Evolutionary conservation across 2,329 filamentous ascomycete genomes (phyloP), one percentile per base, ranked within the genome.

Genomic region (Waltergamsia citrina): DNA sequence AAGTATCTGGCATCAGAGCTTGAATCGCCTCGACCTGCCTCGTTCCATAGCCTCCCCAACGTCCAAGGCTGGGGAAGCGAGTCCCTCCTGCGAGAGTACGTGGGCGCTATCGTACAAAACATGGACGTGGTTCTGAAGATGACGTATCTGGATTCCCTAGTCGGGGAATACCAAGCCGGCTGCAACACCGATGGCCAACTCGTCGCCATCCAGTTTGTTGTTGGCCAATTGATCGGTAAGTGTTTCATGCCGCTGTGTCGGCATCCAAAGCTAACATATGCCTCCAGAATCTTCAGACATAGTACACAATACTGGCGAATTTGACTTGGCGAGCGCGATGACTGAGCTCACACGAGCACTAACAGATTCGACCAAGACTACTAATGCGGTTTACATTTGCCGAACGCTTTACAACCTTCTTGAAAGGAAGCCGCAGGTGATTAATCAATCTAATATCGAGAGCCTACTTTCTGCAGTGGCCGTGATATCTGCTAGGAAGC

Each of bases 381-480:
- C 49, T 2, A 52, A 61, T 34, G 58, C 62, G 35, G 41, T 49
- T 16, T 54, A 61, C 9, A 47, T 61, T 7, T 61, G 64, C 29
- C 58, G 62, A 23, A 57, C 60, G 8, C 49, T 69, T 10, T 51
- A 56, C 18, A 51, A 57, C 3, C 54, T 77, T 7, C 58, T 77
- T 17, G 69, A 73, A 40, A 63, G 62, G 42, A 64, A 64, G 28
- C 57, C 65, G 0, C 59, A 57, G 14, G 57, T 59, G 26, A 71
- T 75, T 61, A 64, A 60, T 6, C 73, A 78, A 44, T 74, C 71
- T 64, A 75, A 74, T 41, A 59, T 76, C 16, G 73, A 77, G 39
- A 43, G 58, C 71, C 69, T 35, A 4, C 50, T 77, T 25, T 62
- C 59, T 43, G 61, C 57, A 5, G 58, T 73, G 40, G 53, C 46